A percentile compares a stretch with the other conserved stretches of the same genome.
Conservation (phyloP, 345 rosid species). For the Eucalyptus pumila region DNA sequence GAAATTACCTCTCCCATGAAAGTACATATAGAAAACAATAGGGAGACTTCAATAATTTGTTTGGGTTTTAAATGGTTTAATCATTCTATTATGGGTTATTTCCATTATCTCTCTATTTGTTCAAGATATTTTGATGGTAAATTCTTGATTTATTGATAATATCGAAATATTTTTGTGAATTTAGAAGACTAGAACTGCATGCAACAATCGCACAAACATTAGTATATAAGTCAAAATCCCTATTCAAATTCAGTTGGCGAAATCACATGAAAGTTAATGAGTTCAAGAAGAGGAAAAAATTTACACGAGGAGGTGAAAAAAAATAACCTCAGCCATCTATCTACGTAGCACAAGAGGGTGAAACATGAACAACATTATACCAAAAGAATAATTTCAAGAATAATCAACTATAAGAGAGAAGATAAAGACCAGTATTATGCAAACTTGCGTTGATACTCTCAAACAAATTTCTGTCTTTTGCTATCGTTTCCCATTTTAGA, state of each 20-base stretch:
- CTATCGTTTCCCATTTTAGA: not conserved
- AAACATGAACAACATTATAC: not conserved
- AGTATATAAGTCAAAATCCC: not conserved
- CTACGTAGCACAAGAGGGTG: not conserved
- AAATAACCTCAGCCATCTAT: not conserved
- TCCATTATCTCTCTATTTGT: not conserved
- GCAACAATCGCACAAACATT: accelerated
- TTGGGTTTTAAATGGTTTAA: not conserved
- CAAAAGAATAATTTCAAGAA: not conserved
- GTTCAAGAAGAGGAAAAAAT: too few relatives aligned
- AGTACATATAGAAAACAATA: not conserved
- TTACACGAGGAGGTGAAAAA: not conserved
- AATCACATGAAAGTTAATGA: too few relatives aligned
- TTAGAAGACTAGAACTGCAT: not conserved
- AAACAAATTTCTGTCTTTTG: not conserved
- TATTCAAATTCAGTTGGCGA: not conserved
- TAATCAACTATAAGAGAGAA: not conserved
- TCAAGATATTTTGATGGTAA: not conserved
- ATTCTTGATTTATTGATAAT: not conserved
- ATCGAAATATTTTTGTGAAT: not conserved
- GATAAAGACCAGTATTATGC: not conserved
- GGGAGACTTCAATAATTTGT: not conserved
- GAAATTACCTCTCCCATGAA: not conserved
- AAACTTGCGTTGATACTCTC: not conserved
- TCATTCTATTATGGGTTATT: not conserved